A percentile compares a stretch with the other conserved stretches of the same genome.
These are phyloP conservation scores for Seiridium cupressi DNA, from an alignment of 2,329 filamentous ascomycete genomes.

Conservation along the genomic window DNA sequence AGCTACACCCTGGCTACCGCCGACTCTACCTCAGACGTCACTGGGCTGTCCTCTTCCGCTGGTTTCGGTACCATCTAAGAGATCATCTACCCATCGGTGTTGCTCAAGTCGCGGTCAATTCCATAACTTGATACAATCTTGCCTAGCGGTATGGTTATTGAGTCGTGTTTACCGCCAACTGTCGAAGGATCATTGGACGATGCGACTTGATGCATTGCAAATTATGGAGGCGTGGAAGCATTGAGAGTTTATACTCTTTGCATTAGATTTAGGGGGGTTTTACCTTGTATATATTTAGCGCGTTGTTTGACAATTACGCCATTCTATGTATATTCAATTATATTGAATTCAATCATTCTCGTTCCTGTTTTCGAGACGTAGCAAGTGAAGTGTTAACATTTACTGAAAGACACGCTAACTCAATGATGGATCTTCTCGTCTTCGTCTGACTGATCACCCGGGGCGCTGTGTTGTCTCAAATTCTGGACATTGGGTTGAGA, in stretches of 20 bases:
- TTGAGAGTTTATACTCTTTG: background rate
- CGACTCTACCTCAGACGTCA: slow-evolving; percentile 2
- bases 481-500: too few relatives aligned
- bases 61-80: slow-evolving; percentile 9
- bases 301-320: background rate
- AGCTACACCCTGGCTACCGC: slow-evolving; percentile 11
- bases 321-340: background rate
- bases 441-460: too few relatives aligned
- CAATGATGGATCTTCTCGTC: too few relatives aligned
- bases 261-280: background rate
- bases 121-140: background rate
- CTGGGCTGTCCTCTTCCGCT: slow-evolving; percentile 3
- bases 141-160: background rate
- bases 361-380: background rate
- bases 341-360: background rate
- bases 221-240: background rate
- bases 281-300: slow-evolving; percentile 2
- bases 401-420: background rate
- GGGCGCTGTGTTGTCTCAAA: too few relatives aligned
- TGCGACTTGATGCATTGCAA: too few relatives aligned
- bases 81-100: background rate
- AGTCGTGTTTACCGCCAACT: background rate
- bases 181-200: too few relatives aligned
- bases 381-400: background rate
- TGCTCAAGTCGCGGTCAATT: background rate